A percentile compares a stretch with the other conserved stretches of the same genome.
Evolutionary conservation across 257 asterid species (phyloP).

Genomic region (Fraxinus excelsior): DNA sequence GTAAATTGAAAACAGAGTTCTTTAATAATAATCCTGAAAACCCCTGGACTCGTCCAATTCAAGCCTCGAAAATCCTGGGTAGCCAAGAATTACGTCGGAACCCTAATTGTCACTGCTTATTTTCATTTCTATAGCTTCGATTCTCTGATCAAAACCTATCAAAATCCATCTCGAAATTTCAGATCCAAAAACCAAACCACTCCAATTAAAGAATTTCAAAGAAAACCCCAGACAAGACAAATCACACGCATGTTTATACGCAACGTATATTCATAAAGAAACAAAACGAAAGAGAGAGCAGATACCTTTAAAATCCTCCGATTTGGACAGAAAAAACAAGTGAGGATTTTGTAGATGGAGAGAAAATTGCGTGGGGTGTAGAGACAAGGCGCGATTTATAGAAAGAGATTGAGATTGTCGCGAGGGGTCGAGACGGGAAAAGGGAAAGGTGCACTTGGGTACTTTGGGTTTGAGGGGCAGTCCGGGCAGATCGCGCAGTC

Average conservation of each 20-base stretch:
- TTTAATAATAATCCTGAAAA: not conserved
- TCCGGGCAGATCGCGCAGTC: slow-evolving; percentile 22
- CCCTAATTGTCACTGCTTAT: slow-evolving; percentile 22
- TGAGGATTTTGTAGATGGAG: slow-evolving; percentile 18
- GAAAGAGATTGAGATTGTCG: slow-evolving; percentile 27
- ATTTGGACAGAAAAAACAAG: slow-evolving; percentile 14
- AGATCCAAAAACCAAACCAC: slow-evolving; percentile 32
- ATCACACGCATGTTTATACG: not conserved
- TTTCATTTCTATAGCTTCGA: slow-evolving; percentile 28
- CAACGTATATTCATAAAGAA: not conserved
- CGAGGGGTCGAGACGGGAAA: slow-evolving; percentile 29
- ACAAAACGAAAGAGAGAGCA: not conserved
- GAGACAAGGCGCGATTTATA: slow-evolving; percentile 21
- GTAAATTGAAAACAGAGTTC: slow-evolving; percentile 13
- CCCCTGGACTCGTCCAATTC: slow-evolving; percentile 8
- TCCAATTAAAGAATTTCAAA: slow-evolving; percentile 16
- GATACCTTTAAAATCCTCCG: slow-evolving; percentile 29
- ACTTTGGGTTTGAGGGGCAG: slow-evolving; percentile 12
- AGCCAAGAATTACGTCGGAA: not conserved
- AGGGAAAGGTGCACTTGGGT: slow-evolving; percentile 20
- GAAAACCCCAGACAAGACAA: not conserved
- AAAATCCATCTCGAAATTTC: slow-evolving; percentile 18
- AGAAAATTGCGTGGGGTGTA: slow-evolving; percentile 28
- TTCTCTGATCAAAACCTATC: slow-evolving; percentile 35
- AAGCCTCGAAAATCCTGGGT: not conserved